phyloP scores from a whole-genome alignment of 371 early-diverging fungal species.

The Ordospora colligata region DNA sequence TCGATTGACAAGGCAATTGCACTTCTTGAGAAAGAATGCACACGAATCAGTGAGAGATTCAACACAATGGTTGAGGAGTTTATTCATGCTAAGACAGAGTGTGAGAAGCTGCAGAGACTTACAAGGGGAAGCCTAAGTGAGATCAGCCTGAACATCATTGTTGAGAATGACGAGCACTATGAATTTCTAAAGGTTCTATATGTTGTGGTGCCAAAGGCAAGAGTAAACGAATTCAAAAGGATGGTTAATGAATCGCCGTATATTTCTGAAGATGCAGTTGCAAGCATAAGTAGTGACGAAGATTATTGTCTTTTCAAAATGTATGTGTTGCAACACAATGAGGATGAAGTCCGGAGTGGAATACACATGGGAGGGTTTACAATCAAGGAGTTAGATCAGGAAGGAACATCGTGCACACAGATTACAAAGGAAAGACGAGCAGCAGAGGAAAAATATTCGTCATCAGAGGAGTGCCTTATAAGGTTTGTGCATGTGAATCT shows the following conservation, averaged over 20 bases:
- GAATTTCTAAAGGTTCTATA: slow-evolving; percentile 18
- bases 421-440: neutral
- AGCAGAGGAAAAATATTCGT: neutral
- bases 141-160: neutral
- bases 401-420: neutral
- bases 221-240: neutral
- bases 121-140: slow-evolving; percentile 15
- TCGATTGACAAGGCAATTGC: neutral
- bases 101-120: neutral
- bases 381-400: neutral
- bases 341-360: neutral
- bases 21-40: neutral
- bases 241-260: neutral
- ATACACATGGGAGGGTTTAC: neutral
- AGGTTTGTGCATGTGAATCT: slow-evolving; percentile 8
- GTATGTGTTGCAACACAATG: neutral
- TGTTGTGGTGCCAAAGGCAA: slow-evolving; percentile 6
- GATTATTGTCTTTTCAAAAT: neutral
- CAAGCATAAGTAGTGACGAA: slow-evolving; percentile 9
- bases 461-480: neutral
- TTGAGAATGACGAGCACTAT: neutral
- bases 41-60: neutral
- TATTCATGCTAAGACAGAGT: neutral
- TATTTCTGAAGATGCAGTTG: neutral
- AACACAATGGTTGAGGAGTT: neutral